Percentiles rank a stretch among this genome's conserved stretches.
Conservation (phyloP, 768 basidiomycete genomes). For the Termitomyces sp. region DNA sequence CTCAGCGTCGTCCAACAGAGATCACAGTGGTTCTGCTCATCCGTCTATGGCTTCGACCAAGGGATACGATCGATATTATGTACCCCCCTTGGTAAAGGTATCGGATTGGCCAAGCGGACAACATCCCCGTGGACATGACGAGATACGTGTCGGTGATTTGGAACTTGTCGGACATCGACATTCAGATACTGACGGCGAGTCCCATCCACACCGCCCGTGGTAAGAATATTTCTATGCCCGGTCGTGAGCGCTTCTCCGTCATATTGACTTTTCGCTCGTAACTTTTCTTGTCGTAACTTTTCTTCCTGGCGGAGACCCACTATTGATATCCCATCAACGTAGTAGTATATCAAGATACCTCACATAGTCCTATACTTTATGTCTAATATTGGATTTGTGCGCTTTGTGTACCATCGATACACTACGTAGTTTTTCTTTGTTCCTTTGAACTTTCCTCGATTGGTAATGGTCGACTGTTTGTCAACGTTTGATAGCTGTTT, state of each 20-base stretch:
- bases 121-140: conserved; percentile 11
- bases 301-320: not conserved
- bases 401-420: not conserved
- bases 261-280: not conserved
- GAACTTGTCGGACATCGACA: conserved; percentile 22
- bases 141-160: conserved; percentile 18
- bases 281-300: not conserved
- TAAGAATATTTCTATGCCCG: conserved; percentile 17
- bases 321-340: conserved; percentile 2
- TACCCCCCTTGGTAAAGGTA: not conserved
- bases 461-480: not conserved
- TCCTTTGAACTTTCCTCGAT: not conserved
- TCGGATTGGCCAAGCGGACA: conserved; percentile 11
- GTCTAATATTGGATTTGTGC: conserved; percentile 4
- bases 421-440: not conserved
- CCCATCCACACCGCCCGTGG: conserved; percentile 44
- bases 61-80: conserved; percentile 9
- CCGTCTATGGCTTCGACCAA: conserved; percentile 1
- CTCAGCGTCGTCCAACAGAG: conserved; percentile 29
- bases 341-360: conserved; percentile 8
- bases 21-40: not conserved
- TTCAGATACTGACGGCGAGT: conserved; percentile 32
- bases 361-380: conserved; percentile 9
- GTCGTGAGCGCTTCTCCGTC: not conserved
- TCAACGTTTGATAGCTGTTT: not conserved